Evolutionary conservation across 129 eudicot species (phyloP), one percentile per base, ranked within the genome.

Genomic region (Chrysanthemum lavandulifolium): DNA sequence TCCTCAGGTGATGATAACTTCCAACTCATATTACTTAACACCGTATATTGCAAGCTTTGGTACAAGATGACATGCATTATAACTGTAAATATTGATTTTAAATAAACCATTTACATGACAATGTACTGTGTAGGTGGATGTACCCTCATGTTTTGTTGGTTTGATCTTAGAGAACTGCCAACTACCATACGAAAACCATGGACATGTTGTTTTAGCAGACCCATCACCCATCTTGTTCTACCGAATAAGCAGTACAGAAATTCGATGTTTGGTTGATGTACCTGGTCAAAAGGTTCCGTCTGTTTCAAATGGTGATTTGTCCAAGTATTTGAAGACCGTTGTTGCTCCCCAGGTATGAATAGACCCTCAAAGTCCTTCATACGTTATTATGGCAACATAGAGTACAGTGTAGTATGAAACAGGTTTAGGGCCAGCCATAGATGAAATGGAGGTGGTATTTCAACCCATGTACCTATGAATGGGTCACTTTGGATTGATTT

Each of bases 201-300:
- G 96, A 23, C 97, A 91, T 86, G 96, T 91, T 23, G 77, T 91
- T 61, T 77, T 91, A 59, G 97, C 86, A 14, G 92, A 88, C 61
- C 97, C 96, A 67, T 88, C 97, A 16, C 97, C 92, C 51, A 80
- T 91, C 73, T 81, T 91, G 81, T 91, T 91, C 69, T 91, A 91
- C 61, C 91, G 83, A 25, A 91, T 91, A 69, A 88, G 96, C 75
- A 86, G 96, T 78, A 91, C 92, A 13, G 96, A 91, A 79, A 64
- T 91, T 51, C 89, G 97, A 10, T 91, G 96, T 62, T 77, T 91
- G 78, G 97, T 88, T 79, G 96, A 91, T 84, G 90, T 91, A 50
- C 96, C 97, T 19, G 97, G 97, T 56, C 86, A 86, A 81, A 91
- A 81, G 52, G 87, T 91, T 40, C 97, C 97, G 40, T 91, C 97